phyloP scores from a whole-genome alignment of 108 stramenopile species.

The Pseudonitzschia pungens region DNA sequence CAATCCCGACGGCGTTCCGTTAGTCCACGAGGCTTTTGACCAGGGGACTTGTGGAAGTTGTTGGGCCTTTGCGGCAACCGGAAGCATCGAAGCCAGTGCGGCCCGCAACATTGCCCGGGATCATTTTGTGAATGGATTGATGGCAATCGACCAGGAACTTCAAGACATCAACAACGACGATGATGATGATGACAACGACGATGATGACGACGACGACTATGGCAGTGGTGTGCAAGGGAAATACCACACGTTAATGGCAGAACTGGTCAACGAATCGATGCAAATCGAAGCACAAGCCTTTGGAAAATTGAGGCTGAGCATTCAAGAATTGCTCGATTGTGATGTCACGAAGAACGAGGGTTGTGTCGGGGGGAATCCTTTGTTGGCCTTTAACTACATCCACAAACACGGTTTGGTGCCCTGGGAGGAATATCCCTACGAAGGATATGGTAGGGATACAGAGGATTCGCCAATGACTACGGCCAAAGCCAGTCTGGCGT shows the following conservation, averaged over 20 bases:
- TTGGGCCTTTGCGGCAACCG: constrained; percentile 98
- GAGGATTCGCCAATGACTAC: constrained; percentile 33
- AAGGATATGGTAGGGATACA: constrained; percentile 25
- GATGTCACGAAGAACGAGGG: constrained; percentile 80
- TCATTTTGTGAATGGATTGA: constrained; percentile 7
- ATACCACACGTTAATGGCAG: not conserved
- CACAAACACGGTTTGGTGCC: constrained; percentile 65
- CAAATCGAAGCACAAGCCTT: constrained; percentile 49
- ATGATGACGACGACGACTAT: not conserved
- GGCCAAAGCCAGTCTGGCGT: constrained; percentile 21
- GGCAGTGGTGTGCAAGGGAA: not conserved
- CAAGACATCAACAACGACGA: constrained; percentile 29
- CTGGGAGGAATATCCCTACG: constrained; percentile 65
- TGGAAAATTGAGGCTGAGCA: constrained; percentile 53
- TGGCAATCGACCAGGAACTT: not conserved
- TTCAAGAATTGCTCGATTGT: constrained; percentile 93
- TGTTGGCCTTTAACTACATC: constrained; percentile 85
- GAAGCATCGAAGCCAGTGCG: constrained; percentile 85
- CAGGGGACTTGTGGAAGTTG: constrained; percentile 91
- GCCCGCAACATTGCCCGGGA: constrained; percentile 57
- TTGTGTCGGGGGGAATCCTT: constrained; percentile 92
- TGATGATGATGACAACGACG: not conserved
- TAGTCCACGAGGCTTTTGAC: constrained; percentile 66
- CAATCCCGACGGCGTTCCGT: constrained; percentile 77
- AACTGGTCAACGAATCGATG: constrained; percentile 31